Percentiles rank a stretch among this genome's conserved stretches.
phyloP scores from a whole-genome alignment of 495 filamentous ascomycete species.

The Chlorociboria aeruginascens region DNA sequence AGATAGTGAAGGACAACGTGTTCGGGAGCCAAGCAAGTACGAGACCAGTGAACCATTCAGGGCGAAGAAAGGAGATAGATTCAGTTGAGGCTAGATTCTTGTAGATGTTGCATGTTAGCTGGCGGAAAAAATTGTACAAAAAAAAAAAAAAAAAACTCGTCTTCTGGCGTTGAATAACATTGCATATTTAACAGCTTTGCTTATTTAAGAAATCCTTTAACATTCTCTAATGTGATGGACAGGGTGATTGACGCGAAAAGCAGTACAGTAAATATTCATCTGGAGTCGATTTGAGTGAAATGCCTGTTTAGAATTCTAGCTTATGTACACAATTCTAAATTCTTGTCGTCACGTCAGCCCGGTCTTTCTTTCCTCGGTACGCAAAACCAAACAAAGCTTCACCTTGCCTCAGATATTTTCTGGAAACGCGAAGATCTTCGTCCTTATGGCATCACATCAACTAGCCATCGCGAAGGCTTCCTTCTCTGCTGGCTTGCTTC shows the following conservation, averaged over 20 bases:
- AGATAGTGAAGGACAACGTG: slow-evolving; percentile 53
- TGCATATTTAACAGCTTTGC: neutral
- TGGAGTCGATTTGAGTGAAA: too few relatives aligned
- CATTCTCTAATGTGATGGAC: too few relatives aligned
- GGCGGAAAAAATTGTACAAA: neutral
- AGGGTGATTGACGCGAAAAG: too few relatives aligned
- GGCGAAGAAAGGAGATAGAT: slow-evolving; percentile 72
- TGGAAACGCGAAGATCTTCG: too few relatives aligned
- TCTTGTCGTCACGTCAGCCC: too few relatives aligned
- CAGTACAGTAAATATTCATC: too few relatives aligned
- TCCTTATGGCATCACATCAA: slow-evolving; percentile 56
- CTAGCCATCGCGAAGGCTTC: slow-evolving; percentile 74
- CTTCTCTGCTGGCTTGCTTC: slow-evolving; percentile 61
- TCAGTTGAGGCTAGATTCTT: slow-evolving; percentile 35
- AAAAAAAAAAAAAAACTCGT: neutral
- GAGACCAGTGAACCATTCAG: slow-evolving; percentile 63
- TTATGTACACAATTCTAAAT: too few relatives aligned
- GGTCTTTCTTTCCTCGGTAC: too few relatives aligned
- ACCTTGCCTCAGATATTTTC: too few relatives aligned
- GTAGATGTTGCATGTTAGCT: neutral
- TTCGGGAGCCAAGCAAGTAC: slow-evolving; percentile 82
- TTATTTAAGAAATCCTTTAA: neutral
- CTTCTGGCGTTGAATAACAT: slow-evolving; percentile 1
- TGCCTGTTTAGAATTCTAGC: too few relatives aligned
- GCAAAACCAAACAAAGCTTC: too few relatives aligned